Evolutionary conservation across 2,329 filamentous ascomycete genomes (phyloP).

Genomic region (Zymoseptoria brevis): DNA sequence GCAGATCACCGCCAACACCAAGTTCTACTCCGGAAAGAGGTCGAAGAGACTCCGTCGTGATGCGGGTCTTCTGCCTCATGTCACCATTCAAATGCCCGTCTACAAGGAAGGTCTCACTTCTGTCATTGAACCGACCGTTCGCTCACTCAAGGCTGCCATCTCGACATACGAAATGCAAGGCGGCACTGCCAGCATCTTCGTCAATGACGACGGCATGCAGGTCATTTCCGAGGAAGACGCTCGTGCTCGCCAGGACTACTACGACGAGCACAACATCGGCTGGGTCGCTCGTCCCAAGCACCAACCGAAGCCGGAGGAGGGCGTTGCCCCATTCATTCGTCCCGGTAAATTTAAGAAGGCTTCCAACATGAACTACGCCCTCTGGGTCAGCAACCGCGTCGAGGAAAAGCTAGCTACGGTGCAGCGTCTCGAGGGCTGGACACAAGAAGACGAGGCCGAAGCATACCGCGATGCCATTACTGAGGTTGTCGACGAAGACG

Average conservation of each 20-base stretch:
- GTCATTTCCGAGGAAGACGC: constrained; percentile 44
- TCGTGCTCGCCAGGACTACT: constrained; percentile 39
- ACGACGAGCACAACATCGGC: constrained; percentile 44
- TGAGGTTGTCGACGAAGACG: constrained; percentile 55
- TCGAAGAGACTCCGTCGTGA: constrained; percentile 34
- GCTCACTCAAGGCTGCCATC: constrained; percentile 37
- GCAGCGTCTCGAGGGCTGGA: constrained; percentile 55
- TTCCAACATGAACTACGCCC: constrained; percentile 65
- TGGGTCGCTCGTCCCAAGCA: constrained; percentile 44
- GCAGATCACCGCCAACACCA: constrained; percentile 39
- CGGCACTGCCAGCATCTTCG: constrained; percentile 59
- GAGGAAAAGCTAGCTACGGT: constrained; percentile 58
- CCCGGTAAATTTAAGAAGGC: constrained; percentile 65
- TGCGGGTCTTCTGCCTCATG: constrained; percentile 35
- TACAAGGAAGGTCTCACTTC: constrained; percentile 36
- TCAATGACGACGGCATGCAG: constrained; percentile 64
- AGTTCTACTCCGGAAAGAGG: constrained; percentile 38
- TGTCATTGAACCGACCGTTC: constrained; percentile 34
- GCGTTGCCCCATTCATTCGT: constrained; percentile 43
- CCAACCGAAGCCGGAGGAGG: constrained; percentile 45
- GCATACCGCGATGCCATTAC: constrained; percentile 58
- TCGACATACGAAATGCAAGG: constrained; percentile 48
- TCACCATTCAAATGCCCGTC: constrained; percentile 47
- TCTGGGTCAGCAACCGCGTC: constrained; percentile 56
- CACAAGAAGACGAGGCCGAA: constrained; percentile 57